These are phyloP conservation scores for Gossypium anomalum DNA, from an alignment of 345 rosid genomes.

Conservation along the genomic window DNA sequence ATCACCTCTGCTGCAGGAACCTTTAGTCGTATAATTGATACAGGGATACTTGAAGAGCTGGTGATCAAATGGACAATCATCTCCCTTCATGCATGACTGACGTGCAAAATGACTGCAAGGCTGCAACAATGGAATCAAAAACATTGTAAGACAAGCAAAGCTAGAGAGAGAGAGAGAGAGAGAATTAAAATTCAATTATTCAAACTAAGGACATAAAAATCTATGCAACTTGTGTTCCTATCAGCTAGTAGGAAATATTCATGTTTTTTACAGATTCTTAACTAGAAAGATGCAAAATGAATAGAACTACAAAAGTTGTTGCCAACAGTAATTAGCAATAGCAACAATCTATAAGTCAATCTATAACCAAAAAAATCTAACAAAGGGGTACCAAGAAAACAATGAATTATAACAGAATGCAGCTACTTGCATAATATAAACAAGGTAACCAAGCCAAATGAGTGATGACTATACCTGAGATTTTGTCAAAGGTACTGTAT, in stretches of 20 bases:
- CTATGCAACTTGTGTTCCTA: neutral
- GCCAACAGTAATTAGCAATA: neutral
- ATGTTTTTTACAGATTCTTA: neutral
- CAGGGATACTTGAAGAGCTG: slow-evolving; percentile 83
- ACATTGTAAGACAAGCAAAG: neutral
- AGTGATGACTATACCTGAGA: slow-evolving; percentile 41
- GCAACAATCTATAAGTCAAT: neutral
- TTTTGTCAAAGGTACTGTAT: slow-evolving; percentile 71
- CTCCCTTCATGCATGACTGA: slow-evolving; percentile 83
- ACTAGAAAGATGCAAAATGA: neutral
- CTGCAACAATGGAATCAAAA: slow-evolving; percentile 44
- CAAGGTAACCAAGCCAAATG: slow-evolving; percentile 6
- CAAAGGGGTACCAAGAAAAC: neutral
- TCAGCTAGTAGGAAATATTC: neutral
- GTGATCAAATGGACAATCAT: slow-evolving; percentile 86
- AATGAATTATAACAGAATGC: neutral
- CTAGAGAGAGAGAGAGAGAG: neutral
- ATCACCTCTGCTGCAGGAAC: slow-evolving; percentile 71
- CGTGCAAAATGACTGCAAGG: slow-evolving; percentile 88
- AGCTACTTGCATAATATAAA: neutral
- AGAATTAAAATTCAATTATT: neutral
- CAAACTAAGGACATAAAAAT: neutral
- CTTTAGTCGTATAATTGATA: slow-evolving; percentile 42
- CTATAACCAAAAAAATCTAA: slow-evolving; percentile 1
- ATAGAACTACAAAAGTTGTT: neutral